Conservation (phyloP, 2,329 filamentous ascomycete species). For the Acarospora socialis region DNA sequence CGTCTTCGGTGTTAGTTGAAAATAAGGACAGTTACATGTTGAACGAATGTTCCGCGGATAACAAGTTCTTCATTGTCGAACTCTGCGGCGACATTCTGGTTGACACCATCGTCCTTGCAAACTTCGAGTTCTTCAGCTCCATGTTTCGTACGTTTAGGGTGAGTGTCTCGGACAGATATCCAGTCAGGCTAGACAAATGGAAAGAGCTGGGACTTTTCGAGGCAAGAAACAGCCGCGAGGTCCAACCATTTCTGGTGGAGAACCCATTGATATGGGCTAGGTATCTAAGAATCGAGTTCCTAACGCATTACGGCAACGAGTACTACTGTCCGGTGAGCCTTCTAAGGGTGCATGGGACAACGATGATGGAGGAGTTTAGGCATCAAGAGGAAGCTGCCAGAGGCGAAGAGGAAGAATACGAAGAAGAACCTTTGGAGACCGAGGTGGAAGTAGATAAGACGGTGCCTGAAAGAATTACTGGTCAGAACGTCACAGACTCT, state of each 20-base stretch:
- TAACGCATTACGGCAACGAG: conserved; percentile 89
- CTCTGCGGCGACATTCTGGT: conserved; percentile 76
- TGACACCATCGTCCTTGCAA: conserved; percentile 91
- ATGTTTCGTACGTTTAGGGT: conserved; percentile 86
- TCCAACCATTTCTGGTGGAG: conserved; percentile 87
- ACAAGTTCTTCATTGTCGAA: conserved; percentile 92
- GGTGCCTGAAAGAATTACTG: too few species aligned
- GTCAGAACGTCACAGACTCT: too few species aligned
- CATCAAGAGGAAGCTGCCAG: conserved; percentile 61
- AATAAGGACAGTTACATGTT: conserved; percentile 99
- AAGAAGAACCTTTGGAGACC: conserved; percentile 26
- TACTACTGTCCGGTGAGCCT: conserved; percentile 92
- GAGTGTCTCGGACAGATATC: conserved; percentile 88
- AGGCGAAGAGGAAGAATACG: conserved; percentile 47
- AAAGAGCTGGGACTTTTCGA: conserved; percentile 77
- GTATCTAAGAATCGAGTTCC: conserved; percentile 80
- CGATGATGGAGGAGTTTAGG: conserved; percentile 88
- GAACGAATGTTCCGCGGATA: conserved; percentile 69
- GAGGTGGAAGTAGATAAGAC: too few species aligned
- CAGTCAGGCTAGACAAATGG: conserved; percentile 86
- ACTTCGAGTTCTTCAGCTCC: conserved; percentile 98
- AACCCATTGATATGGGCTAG: conserved; percentile 93
- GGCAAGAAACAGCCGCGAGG: conserved; percentile 79
- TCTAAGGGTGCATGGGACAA: conserved; percentile 78
- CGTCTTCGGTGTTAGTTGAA: conserved; percentile 79